Evolutionary conservation across 1,284 basidiomycete genomes (phyloP), one percentile per base, ranked within the genome.

Genomic region (Fomes fomentarius): DNA sequence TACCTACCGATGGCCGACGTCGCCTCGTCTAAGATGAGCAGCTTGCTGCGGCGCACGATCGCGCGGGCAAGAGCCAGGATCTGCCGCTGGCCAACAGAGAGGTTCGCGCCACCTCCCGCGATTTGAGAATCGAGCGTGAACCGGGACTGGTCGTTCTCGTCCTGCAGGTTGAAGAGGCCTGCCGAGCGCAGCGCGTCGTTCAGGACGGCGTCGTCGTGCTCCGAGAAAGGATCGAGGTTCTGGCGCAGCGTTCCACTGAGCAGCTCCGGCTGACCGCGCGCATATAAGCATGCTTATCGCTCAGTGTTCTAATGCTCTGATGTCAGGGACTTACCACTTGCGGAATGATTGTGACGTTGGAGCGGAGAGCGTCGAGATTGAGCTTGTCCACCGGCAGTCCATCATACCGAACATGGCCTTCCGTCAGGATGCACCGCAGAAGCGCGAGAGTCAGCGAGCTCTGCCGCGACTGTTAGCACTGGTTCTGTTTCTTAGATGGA

Each of bases 311-410:
- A 2, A 2, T 17, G n/a, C n/a, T n/a, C n/a, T n/a, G n/a, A 42
- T 25, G 39, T 19, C 15, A 28, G 31, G 15, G 17, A 65, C 70
- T 22, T 26, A 74, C 73, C 28, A 71, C 61, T 66, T 76, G 74
- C 0, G 74, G 74, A 22, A 76, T 83, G 66, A 84, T 81, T 7
- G 76, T 80, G 52, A 82, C 75, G 52, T 74, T 71, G 2, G 74
- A 71, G 19, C 80, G 69, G n/a, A 80, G 64, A 8, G 77, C 77
- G 52, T 91, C 84, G 2, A 93, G 74, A 61, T 91, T 91, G 66
- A 90, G 66, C 7, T 74, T 45, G 49, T 69, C 56, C 6, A 68
- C 71, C 3, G 63, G 54, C 25, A 66, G 30, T 38, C 59, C 67
- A 41, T 76, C 74, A 49, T 74, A 76, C 43, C 64, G 67, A 8